Conservation (phyloP, 2,329 filamentous ascomycete species). For the Tolypocladium endophyticum region DNA sequence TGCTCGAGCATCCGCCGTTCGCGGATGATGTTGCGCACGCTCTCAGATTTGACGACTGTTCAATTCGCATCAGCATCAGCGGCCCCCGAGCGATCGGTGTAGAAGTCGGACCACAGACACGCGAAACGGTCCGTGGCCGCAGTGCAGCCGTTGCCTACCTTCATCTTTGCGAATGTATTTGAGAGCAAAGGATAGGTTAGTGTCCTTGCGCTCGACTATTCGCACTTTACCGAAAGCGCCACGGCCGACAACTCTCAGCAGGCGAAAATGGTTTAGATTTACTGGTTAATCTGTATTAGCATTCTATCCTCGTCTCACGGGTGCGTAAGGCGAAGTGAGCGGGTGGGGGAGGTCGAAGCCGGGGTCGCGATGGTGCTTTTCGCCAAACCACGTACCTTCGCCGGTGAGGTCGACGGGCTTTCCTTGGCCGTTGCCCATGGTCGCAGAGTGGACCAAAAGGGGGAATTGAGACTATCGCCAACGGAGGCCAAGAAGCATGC, state of each 20-base stretch:
- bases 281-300: slow-evolving; percentile 39
- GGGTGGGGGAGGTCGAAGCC: background rate
- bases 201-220: slow-evolving; percentile 97
- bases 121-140: background rate
- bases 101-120: background rate
- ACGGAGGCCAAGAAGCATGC: slow-evolving; percentile 13
- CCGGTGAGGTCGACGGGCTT: slow-evolving; percentile 88
- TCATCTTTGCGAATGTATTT: slow-evolving; percentile 99
- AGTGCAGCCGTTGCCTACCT: slow-evolving; percentile 43
- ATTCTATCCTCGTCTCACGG: background rate
- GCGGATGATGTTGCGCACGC: slow-evolving; percentile 94
- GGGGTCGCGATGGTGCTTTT: background rate
- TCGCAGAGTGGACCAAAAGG: slow-evolving; percentile 26
- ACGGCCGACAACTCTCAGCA: slow-evolving; percentile 90
- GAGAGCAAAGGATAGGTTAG: slow-evolving; percentile 82
- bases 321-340: background rate
- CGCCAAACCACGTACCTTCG: slow-evolving; percentile 53
- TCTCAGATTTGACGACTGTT: slow-evolving; percentile 89
- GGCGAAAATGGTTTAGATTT: slow-evolving; percentile 93
- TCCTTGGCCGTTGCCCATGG: slow-evolving; percentile 95
- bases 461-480: slow-evolving; percentile 12
- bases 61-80: slow-evolving; percentile 6
- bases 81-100: background rate
- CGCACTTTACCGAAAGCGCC: slow-evolving; percentile 98
- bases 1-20: slow-evolving; percentile 97